A percentile compares a stretch with the other conserved stretches of the same genome.
Conservation (phyloP, 495 filamentous ascomycete genomes). For the Usnea hakonensis region DNA sequence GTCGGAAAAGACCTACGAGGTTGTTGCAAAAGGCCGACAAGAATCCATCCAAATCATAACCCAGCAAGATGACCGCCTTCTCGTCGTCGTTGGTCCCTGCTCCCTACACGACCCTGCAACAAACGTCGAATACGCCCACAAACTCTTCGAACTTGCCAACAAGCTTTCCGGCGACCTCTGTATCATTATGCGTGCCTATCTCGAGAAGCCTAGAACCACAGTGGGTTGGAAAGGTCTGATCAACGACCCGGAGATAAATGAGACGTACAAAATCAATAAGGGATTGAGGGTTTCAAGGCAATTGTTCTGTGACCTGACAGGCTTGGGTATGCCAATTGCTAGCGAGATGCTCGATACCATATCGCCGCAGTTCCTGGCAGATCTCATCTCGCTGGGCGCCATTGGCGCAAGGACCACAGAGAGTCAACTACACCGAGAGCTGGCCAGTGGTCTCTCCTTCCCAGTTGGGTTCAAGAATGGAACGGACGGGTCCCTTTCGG, state of each 20-base stretch:
- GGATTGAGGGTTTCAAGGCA: slow-evolving; percentile 80
- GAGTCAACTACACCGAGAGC: slow-evolving; percentile 86
- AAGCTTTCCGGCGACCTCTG: slow-evolving; percentile 85
- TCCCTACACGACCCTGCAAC: slow-evolving; percentile 93
- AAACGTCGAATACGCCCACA: slow-evolving; percentile 88
- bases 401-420: slow-evolving; percentile 95
- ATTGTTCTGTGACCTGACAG: slow-evolving; percentile 89
- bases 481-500: slow-evolving; percentile 82
- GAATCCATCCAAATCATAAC: slow-evolving; percentile 73
- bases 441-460: slow-evolving; percentile 91
- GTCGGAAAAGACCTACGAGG: slow-evolving; percentile 65
- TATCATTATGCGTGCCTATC: slow-evolving; percentile 96
- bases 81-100: slow-evolving; percentile 94
- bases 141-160: slow-evolving; percentile 71
- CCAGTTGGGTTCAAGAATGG: slow-evolving; percentile 99
- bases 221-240: slow-evolving; percentile 99
- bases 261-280: slow-evolving; percentile 98
- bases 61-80: slow-evolving; percentile 66
- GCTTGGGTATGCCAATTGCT: slow-evolving; percentile 94
- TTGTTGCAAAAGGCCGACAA: slow-evolving; percentile 71
- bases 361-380: slow-evolving; percentile 95
- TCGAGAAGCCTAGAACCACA: slow-evolving; percentile 97
- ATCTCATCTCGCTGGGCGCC: slow-evolving; percentile 83
- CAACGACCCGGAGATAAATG: slow-evolving; percentile 98
- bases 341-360: slow-evolving; percentile 99